phyloP scores from a whole-genome alignment of 139 green algal species.

The Yamagishiella unicocca region DNA sequence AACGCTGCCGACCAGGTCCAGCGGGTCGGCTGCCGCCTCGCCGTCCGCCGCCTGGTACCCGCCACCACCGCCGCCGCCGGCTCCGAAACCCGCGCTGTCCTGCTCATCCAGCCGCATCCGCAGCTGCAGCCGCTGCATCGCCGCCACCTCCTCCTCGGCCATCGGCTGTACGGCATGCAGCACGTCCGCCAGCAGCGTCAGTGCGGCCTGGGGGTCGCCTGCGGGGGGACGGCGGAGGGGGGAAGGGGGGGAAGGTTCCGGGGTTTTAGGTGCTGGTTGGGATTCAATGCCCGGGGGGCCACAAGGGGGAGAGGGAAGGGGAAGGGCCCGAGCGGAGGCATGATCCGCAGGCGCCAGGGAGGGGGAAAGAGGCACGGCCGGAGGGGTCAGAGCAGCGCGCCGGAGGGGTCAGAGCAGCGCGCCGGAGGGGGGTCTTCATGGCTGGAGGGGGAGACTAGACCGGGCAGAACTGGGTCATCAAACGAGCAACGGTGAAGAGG shows the following conservation, averaged over 20 bases:
- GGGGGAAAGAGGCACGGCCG: too few species aligned
- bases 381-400: too few species aligned
- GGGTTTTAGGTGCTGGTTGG: too few species aligned
- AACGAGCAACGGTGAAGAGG: too few species aligned
- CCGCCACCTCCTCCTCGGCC: slow-evolving; percentile 23
- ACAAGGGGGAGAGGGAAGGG: not conserved
- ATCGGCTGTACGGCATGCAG: not conserved
- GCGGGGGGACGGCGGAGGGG: not conserved
- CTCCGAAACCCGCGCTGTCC: not conserved
- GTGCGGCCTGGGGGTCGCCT: slow-evolving; percentile 16
- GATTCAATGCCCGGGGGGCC: too few species aligned
- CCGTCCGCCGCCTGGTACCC: not conserved
- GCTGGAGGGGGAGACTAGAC: too few species aligned
- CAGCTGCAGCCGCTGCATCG: not conserved
- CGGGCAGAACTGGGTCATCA: too few species aligned
- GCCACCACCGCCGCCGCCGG: not conserved
- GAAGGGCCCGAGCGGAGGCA: not conserved
- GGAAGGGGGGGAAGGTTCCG: too few species aligned
- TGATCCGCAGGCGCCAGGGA: too few species aligned
- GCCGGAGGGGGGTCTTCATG: too few species aligned
- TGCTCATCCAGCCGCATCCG: not conserved
- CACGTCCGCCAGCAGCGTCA: slow-evolving; percentile 1
- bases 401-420: too few species aligned
- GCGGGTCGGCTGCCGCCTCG: not conserved
- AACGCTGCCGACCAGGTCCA: slow-evolving; percentile 17